phyloP scores from a whole-genome alignment of 129 eudicot genomes.

The Pittosporum tobira region DNA sequence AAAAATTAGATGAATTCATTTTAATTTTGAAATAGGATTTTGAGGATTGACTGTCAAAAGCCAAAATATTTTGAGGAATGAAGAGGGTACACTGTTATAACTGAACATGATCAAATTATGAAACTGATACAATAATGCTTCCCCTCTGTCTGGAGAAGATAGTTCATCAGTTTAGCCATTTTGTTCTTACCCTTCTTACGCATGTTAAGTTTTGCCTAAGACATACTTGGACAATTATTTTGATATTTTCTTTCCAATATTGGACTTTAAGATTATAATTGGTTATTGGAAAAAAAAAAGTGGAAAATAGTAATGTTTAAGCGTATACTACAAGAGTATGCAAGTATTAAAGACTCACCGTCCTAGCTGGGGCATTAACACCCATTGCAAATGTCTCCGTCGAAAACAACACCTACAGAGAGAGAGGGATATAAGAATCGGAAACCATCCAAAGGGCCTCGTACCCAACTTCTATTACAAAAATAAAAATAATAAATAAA shows the following conservation, averaged over 20 bases:
- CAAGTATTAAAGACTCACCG: constrained; percentile 47
- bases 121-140: neutral
- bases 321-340: neutral
- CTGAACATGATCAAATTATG: neutral
- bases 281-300: neutral
- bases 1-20: no score
- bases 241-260: neutral
- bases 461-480: constrained; percentile 1
- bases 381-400: constrained; percentile 99
- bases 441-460: neutral
- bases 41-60: no score
- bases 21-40: no score
- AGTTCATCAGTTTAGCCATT: neutral
- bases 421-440: neutral
- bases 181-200: neutral
- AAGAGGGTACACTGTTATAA: neutral
- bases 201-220: neutral
- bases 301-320: no score
- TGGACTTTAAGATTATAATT: no score
- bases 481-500: no score
- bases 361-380: constrained; percentile 99
- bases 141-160: neutral
- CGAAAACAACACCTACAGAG: constrained; percentile 69
- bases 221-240: neutral
- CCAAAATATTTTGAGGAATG: neutral